These are phyloP conservation scores for Heliocybe sulcata DNA, from an alignment of 1,284 basidiomycete species.

Conservation along the genomic window DNA sequence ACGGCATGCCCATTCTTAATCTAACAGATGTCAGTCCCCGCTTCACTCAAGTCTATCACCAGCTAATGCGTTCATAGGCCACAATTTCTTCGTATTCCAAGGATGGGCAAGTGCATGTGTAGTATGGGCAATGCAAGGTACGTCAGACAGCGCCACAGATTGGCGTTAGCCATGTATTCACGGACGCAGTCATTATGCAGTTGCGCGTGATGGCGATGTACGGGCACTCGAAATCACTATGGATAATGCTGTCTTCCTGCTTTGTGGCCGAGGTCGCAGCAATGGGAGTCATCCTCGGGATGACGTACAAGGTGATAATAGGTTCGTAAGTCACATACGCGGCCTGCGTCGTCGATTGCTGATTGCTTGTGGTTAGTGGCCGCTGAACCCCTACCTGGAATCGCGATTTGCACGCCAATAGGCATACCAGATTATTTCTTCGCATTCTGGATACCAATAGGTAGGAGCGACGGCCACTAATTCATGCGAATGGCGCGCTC, in stretches of 20 bases:
- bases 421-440: conserved; percentile 15
- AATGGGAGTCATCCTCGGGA: conserved; percentile 14
- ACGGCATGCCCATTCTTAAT: no score
- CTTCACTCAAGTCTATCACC: not conserved
- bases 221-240: conserved; percentile 9
- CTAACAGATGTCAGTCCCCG: not conserved
- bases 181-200: conserved; percentile 15
- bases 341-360: not conserved
- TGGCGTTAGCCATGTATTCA: not conserved
- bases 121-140: not conserved
- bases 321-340: conserved; percentile 10
- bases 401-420: conserved; percentile 15
- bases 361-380: not conserved
- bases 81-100: not conserved
- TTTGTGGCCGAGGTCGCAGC: conserved; percentile 15
- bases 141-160: not conserved
- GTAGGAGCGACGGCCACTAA: not conserved
- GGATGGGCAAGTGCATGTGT: not conserved
- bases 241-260: conserved; percentile 9
- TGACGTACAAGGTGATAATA: conserved; percentile 9
- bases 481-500: not conserved
- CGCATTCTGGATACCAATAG: conserved; percentile 19
- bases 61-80: not conserved
- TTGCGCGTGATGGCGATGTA: conserved; percentile 22
- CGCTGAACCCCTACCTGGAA: conserved; percentile 4